Percentiles rank a stretch among this genome's conserved stretches.
phyloP scores from a whole-genome alignment of 352 stramenopile genomes.

The Phytophthora sansomeana region DNA sequence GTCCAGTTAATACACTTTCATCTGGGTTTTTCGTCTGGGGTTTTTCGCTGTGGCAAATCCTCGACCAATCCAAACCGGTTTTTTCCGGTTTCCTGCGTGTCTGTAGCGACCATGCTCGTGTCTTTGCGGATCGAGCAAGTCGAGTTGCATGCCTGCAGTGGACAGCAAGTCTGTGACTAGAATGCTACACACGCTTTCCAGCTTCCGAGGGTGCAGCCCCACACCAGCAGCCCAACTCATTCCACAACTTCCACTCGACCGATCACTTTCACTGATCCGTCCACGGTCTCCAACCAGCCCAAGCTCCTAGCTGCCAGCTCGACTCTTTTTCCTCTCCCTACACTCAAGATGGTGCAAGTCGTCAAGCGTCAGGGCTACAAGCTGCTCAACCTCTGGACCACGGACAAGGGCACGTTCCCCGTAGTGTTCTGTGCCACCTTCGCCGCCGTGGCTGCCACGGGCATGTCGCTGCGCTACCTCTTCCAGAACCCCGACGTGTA shows the following conservation, averaged over 20 bases:
- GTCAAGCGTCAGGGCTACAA: slow-evolving; percentile 35
- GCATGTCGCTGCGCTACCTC: slow-evolving; percentile 52
- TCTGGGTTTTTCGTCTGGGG: too few species aligned
- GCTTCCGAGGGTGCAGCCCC: too few species aligned
- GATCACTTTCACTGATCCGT: slow-evolving; percentile 10
- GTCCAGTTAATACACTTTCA: too few species aligned
- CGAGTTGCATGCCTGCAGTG: too few species aligned
- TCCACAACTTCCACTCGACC: slow-evolving; percentile 13
- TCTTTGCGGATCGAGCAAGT: too few species aligned
- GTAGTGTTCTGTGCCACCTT: slow-evolving; percentile 57
- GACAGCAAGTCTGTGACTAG: too few species aligned
- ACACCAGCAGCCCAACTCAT: not conserved
- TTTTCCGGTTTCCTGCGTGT: too few species aligned
- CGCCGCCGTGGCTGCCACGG: slow-evolving; percentile 43
- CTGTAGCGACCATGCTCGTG: too few species aligned
- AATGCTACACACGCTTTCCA: too few species aligned
- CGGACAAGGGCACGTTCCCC: slow-evolving; percentile 66
- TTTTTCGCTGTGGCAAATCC: too few species aligned
- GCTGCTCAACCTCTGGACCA: slow-evolving; percentile 64
- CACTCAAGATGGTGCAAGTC: slow-evolving; percentile 28
- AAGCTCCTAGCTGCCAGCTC: slow-evolving; percentile 12
- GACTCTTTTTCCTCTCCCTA: not conserved
- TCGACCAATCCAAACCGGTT: too few species aligned
- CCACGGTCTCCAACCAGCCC: not conserved
- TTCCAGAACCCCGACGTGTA: slow-evolving; percentile 70